phyloP scores from a whole-genome alignment of 2,329 filamentous ascomycete genomes.

The Stachybotrys elegans region DNA sequence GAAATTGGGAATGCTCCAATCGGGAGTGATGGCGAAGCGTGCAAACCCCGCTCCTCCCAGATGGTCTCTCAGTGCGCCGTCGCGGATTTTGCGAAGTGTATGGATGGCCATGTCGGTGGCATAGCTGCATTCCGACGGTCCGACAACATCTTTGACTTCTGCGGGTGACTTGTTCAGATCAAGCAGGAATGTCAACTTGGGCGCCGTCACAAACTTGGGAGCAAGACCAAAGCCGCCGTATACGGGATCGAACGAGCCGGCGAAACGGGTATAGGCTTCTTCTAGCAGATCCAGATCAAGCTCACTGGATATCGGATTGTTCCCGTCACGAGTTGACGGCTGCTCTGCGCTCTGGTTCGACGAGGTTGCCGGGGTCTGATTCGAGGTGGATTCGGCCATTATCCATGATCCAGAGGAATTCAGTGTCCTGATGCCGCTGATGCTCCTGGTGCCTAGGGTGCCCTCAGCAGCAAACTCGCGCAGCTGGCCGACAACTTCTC shows the following conservation, averaged over 20 bases:
- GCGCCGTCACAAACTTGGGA: slow-evolving; percentile 87
- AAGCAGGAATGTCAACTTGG: slow-evolving; percentile 78
- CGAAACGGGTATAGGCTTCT: slow-evolving; percentile 79
- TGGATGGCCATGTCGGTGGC: slow-evolving; percentile 75
- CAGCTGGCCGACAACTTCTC: slow-evolving; percentile 75
- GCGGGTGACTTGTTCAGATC: slow-evolving; percentile 65
- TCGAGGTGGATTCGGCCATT: slow-evolving; percentile 16
- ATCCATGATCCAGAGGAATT: slow-evolving; percentile 24
- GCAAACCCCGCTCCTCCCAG: slow-evolving; percentile 49
- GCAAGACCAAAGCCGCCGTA: slow-evolving; percentile 76
- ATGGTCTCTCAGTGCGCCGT: slow-evolving; percentile 52
- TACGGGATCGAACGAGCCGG: slow-evolving; percentile 69
- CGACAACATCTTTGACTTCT: slow-evolving; percentile 81
- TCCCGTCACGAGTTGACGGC: background rate
- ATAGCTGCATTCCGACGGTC: slow-evolving; percentile 66
- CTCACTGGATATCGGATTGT: slow-evolving; percentile 56
- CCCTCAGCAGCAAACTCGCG: slow-evolving; percentile 87
- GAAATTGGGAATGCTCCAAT: slow-evolving; percentile 94
- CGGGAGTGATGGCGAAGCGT: slow-evolving; percentile 81
- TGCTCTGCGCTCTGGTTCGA: background rate
- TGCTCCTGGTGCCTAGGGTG: slow-evolving; percentile 49
- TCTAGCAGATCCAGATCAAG: slow-evolving; percentile 88
- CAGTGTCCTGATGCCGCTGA: slow-evolving; percentile 22
- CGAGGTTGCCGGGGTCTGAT: background rate
- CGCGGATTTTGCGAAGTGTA: slow-evolving; percentile 69